A percentile compares a stretch with the other conserved stretches of the same genome.
Evolutionary conservation across 1,284 basidiomycete species (phyloP).

Genomic region (Pisolithus thermaeus): DNA sequence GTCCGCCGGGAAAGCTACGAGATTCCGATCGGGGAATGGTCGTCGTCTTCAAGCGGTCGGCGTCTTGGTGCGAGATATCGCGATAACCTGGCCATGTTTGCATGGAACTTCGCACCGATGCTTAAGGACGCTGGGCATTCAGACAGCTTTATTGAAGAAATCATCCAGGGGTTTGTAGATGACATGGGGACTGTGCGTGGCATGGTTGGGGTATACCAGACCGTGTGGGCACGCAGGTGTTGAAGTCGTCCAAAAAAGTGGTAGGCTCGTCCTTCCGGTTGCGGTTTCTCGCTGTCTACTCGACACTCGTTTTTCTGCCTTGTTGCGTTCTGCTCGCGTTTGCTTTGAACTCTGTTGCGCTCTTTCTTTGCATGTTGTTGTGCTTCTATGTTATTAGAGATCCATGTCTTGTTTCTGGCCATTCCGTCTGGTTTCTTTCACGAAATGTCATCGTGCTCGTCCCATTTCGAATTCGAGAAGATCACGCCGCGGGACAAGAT

Average conservation of each 20-base stretch:
- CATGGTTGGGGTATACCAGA: conserved; percentile 36
- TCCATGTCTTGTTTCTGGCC: too few species aligned
- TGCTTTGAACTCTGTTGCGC: too few species aligned
- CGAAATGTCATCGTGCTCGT: too few species aligned
- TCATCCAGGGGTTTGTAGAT: conserved; percentile 35
- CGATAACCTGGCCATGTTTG: conserved; percentile 29
- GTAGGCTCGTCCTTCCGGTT: neutral
- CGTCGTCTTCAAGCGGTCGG: conserved; percentile 22
- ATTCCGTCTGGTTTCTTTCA: too few species aligned
- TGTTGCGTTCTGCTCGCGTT: too few species aligned
- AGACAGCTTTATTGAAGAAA: conserved; percentile 27
- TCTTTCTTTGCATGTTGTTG: too few species aligned
- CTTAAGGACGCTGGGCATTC: conserved; percentile 33
- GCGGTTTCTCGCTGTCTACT: neutral
- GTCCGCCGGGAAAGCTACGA: conserved; percentile 28
- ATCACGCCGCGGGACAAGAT: too few species aligned
- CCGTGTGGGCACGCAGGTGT: conserved; percentile 30
- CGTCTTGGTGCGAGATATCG: conserved; percentile 37
- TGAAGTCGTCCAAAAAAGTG: conserved; percentile 4
- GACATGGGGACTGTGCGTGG: conserved; percentile 39
- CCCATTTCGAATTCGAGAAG: too few species aligned
- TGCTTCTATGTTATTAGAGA: too few species aligned
- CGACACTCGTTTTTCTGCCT: too few species aligned
- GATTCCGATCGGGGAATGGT: conserved; percentile 50
- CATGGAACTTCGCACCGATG: conserved; percentile 35